Base-by-base conservation (phyloP, 75 land plant genomes). In the Azolla pinnata region DNA sequence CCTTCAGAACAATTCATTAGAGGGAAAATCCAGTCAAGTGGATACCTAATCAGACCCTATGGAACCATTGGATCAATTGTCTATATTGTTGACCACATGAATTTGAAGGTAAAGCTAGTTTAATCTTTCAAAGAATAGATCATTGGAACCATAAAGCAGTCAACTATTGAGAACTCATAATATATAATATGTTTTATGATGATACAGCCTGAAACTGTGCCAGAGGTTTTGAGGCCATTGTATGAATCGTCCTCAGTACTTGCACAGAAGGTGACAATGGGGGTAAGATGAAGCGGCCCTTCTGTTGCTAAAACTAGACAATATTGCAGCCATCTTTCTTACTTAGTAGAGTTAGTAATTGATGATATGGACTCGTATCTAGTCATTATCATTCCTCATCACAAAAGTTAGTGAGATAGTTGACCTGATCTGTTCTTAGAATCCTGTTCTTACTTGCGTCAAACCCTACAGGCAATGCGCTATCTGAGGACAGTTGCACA, bases 21-120 rank as follows among this genome's bases (percentile, higher is more conserved):
- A 54, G 98, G 87, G 66, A 84, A 93, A 53, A 88, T 93, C 84
- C 83, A 83, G 31, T 85, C 98, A 20, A 85, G 96, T 75, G 98
- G 98, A 5, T 93, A 81, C 63, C 63, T 93, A 56, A 79, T 93
- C 51, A 75, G 98, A 1, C 96, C 96, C n/a, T 93, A 87, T 73
- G 98, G 86, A 47, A 89, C 85, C 53, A 96, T 86, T 33, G 93
- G 89, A 33, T 88, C 90, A 44, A 88, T 85, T 56, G 75, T 88
- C 25, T 85, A 88, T 63, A 83, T 93, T 75, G 93, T 93, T 44
- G 96, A 93, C 31, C 98, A 93, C 73, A 48, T 93, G 35, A 85
- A 93, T 63, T 75, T 85, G 29, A 80, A 93, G 96, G 98, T 93
- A 33, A 56, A 29, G 2, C 24, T 8, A 16, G 32, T 9, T 4